Evolutionary conservation across 768 basidiomycete species (phyloP).

Genomic region (Dictyophora rubrovolvata): DNA sequence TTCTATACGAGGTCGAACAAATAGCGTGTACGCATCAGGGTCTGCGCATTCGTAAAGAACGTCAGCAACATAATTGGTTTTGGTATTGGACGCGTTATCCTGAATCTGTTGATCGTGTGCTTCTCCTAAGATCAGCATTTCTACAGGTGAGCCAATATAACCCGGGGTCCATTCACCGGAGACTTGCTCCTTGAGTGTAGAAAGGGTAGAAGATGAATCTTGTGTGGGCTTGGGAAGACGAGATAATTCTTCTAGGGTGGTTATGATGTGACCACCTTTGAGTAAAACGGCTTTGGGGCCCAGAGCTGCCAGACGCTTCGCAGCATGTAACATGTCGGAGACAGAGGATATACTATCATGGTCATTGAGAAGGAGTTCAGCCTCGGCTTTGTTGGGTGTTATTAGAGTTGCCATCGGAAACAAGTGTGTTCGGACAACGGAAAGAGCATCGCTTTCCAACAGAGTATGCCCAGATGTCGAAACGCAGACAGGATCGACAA

Average conservation of each 20-base stretch:
- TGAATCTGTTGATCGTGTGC: not conserved
- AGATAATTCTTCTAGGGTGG: constrained; percentile 8
- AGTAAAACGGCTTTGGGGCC: constrained; percentile 56
- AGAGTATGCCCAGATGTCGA: constrained; percentile 83
- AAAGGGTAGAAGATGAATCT: no score
- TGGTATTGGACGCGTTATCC: not conserved
- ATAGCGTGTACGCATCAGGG: constrained; percentile 33
- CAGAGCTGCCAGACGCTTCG: constrained; percentile 34
- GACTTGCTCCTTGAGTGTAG: not conserved
- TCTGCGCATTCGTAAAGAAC: constrained; percentile 35
- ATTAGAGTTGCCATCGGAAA: constrained; percentile 64
- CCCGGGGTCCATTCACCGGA: constrained; percentile 4
- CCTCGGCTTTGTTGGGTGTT: constrained; percentile 82
- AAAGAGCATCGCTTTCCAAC: constrained; percentile 55
- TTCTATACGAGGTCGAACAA: constrained; percentile 50
- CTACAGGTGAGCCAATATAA: not conserved
- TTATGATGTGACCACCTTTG: constrained; percentile 72
- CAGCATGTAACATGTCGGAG: constrained; percentile 51
- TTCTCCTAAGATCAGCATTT: not conserved
- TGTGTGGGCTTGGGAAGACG: not conserved
- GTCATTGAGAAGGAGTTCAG: constrained; percentile 50
- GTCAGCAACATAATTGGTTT: constrained; percentile 45
- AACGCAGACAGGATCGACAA: constrained; percentile 87
- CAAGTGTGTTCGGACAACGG: constrained; percentile 46
- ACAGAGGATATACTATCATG: constrained; percentile 34